Evolutionary conservation across 176 grass and related monocot genomes (phyloP).

Genomic region (Zizania latifolia): DNA sequence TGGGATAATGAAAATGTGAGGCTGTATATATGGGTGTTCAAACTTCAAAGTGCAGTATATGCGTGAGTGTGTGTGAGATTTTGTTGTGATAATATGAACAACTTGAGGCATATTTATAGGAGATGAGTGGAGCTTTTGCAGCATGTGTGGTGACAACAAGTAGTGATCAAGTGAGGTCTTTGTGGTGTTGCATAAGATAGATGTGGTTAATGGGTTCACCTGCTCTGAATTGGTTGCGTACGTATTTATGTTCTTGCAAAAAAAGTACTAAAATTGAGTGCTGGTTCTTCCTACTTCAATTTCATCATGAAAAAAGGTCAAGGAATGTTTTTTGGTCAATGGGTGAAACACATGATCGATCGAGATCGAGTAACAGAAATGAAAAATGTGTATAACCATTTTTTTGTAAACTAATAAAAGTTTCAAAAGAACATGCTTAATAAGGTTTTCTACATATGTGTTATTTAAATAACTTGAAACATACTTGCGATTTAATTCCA

Average conservation of each 20-base stretch:
- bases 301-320: background rate
- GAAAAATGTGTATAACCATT: too few species aligned
- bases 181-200: background rate
- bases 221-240: background rate
- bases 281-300: background rate
- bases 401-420: too few species aligned
- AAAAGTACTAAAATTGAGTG: background rate
- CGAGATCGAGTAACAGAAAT: too few species aligned
- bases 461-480: background rate
- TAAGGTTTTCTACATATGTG: too few species aligned
- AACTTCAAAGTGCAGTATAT: too few species aligned
- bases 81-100: background rate
- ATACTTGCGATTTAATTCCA: background rate
- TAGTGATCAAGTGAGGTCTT: background rate
- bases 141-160: background rate
- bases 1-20: background rate
- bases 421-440: too few species aligned
- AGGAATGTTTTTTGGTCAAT: background rate
- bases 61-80: background rate
- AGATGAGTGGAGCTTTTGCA: background rate
- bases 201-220: background rate
- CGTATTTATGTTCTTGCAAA: background rate
- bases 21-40: background rate
- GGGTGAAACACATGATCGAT: background rate
- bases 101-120: conserved; percentile 13